Evolutionary conservation across 2,329 filamentous ascomycete species (phyloP).

Genomic region (Talaromyces sp.): DNA sequence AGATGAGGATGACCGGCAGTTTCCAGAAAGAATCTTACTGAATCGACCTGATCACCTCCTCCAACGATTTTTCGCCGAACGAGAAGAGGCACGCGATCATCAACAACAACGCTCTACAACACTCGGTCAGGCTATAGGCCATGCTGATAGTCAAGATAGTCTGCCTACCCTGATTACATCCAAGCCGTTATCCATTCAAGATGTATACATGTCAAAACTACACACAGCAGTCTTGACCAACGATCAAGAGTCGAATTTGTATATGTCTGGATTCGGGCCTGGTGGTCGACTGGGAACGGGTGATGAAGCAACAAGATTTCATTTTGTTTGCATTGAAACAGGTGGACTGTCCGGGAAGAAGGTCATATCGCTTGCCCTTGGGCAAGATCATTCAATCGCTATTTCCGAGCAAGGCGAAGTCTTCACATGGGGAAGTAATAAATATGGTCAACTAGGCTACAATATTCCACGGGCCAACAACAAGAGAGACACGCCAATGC

Average conservation of each 20-base stretch:
- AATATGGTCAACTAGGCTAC: constrained; percentile 81
- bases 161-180: constrained; percentile 69
- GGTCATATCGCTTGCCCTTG: constrained; percentile 72
- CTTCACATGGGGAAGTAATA: constrained; percentile 92
- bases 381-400: constrained; percentile 86
- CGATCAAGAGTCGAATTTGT: constrained; percentile 84
- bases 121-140: constrained; percentile 1
- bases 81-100: constrained; percentile 37
- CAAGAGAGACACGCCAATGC: constrained; percentile 78
- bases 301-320: constrained; percentile 83
- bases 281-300: constrained; percentile 85
- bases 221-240: constrained; percentile 84
- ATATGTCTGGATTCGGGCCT: constrained; percentile 85
- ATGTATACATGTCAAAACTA: constrained; percentile 83
- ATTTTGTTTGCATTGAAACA: constrained; percentile 74
- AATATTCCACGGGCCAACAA: constrained; percentile 57
- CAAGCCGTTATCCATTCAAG: constrained; percentile 68
- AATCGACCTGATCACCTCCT: constrained; percentile 73
- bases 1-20: constrained; percentile 93
- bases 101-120: constrained; percentile 29
- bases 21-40: constrained; percentile 75
- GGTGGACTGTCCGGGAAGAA: constrained; percentile 68
- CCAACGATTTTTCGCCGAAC: constrained; percentile 65
- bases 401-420: constrained; percentile 81
- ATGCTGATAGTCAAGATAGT: constrained; percentile 43